Base-by-base conservation (phyloP, 306 rosid genomes). In the Lathyrus oleraceus region DNA sequence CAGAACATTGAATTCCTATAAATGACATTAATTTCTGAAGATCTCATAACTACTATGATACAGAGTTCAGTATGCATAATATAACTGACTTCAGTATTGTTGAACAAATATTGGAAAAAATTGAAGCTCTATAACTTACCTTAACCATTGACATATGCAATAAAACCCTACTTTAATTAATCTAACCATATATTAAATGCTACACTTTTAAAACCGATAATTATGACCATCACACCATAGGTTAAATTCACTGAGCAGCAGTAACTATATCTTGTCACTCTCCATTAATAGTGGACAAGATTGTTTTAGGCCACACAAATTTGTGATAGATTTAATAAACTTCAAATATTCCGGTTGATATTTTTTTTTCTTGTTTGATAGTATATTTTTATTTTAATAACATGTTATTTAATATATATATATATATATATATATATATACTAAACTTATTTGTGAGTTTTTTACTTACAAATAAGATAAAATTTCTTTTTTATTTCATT, bases 191-290 rank as follows among this genome's bases (percentile, higher is more conserved):
- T 30, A 70, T 42, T 70, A 39, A 77, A 70, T 75, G 84, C 35
- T 17, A 4, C 17, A 25, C 57, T 53, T 71, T 66, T 32, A 59
- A 66, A 59, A 71, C 78, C 84, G 75, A 76, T 75, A 75, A 17
- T 3, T 32, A 32, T 70, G 59, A 63, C 58, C 35, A 28, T 60
- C 57, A 15, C 11, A 12, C 32, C 64, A 43, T 66, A 51, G 21
- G 64, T 69, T 76, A 66, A 39, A 76, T 62, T 71, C 57, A 42
- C 56, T 12, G 15, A 58, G 23, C 17, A 49, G 72, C 62, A 70
- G 65, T 75, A 59, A 80, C 76, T 54, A 21, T 49, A 21, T 20
- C 10, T 36, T 56, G 59, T 54, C n/a, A 25, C 61, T 17, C 39
- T 70, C 25, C 20, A 16, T 15, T 36, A 44, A 48, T 71, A 49